Percentiles rank a stretch among this genome's conserved stretches.
Evolutionary conservation across 192 early-diverging fungal genomes (phyloP).

Genomic region (Backusella macrospora): DNA sequence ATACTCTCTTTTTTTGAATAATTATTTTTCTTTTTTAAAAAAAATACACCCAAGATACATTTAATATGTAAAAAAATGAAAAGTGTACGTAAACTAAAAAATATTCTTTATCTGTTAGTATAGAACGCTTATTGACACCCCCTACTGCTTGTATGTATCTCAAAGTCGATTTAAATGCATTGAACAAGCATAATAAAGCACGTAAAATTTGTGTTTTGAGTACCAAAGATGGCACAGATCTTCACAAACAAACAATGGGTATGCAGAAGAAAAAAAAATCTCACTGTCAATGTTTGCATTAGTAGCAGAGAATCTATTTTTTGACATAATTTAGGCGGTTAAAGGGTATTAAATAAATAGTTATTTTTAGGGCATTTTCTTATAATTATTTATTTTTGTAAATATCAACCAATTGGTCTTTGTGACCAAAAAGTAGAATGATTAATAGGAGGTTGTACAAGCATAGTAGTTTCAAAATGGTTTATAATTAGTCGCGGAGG

Average conservation of each 20-base stretch:
- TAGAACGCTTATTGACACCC: conserved; percentile 3
- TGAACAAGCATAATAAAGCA: background rate
- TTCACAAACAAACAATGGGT: background rate
- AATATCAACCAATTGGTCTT: conserved; percentile 1
- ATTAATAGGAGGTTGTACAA: conserved; percentile 10
- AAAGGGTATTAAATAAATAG: background rate
- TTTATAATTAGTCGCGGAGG: conserved; percentile 14
- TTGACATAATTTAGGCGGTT: background rate
- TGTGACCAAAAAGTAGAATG: conserved; percentile 11
- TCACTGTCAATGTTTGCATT: conserved; percentile 14
- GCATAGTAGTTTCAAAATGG: conserved; percentile 4
- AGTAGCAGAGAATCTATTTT: background rate
- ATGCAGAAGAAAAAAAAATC: background rate
- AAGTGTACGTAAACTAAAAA: background rate
- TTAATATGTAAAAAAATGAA: conserved; percentile 11
- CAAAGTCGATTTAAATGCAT: background rate
- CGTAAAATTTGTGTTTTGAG: background rate
- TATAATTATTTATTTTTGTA: background rate
- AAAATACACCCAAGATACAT: background rate
- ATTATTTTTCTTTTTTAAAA: background rate
- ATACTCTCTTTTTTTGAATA: background rate
- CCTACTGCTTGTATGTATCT: background rate
- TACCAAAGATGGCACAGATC: background rate
- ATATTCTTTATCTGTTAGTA: background rate
- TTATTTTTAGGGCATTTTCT: conserved; percentile 2